A percentile compares a stretch with the other conserved stretches of the same genome.
Evolutionary conservation across 768 basidiomycete species (phyloP).

Genomic region (Lentinula guzmanii): DNA sequence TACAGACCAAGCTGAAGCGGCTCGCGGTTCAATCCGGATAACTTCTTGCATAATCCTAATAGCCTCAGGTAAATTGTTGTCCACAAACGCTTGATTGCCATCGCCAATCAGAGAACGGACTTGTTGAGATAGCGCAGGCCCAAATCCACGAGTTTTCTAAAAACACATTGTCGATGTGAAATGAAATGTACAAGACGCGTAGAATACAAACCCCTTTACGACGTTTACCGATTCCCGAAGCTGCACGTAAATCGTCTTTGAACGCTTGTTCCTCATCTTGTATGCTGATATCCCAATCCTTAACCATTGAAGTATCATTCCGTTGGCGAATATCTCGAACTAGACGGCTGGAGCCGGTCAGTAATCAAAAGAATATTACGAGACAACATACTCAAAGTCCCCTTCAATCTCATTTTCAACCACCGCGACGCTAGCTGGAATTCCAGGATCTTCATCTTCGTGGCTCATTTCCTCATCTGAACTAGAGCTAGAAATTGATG

Average conservation of each 20-base stretch:
- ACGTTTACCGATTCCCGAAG: slow-evolving; percentile 64
- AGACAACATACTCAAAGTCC: slow-evolving; percentile 45
- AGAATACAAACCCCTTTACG: slow-evolving; percentile 37
- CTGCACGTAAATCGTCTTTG: slow-evolving; percentile 65
- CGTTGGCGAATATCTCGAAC: slow-evolving; percentile 57
- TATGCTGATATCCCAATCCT: slow-evolving; percentile 71
- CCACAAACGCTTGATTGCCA: slow-evolving; percentile 84
- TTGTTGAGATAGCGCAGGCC: slow-evolving; percentile 61
- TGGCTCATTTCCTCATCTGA: slow-evolving; percentile 21
- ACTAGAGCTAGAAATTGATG: neutral
- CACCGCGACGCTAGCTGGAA: slow-evolving; percentile 11
- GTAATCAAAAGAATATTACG: neutral
- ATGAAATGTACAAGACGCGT: neutral
- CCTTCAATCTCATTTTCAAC: slow-evolving; percentile 40
- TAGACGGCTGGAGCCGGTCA: slow-evolving; percentile 45
- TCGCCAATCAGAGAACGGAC: slow-evolving; percentile 73
- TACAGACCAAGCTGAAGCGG: slow-evolving; percentile 79
- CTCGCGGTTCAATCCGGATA: slow-evolving; percentile 88
- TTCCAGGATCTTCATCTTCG: slow-evolving; percentile 21
- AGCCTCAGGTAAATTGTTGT: slow-evolving; percentile 58
- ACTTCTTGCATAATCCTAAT: slow-evolving; percentile 85
- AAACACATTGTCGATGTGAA: neutral
- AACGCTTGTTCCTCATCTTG: slow-evolving; percentile 66
- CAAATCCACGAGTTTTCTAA: slow-evolving; percentile 39
- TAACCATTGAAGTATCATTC: slow-evolving; percentile 43